Evolutionary conservation across 768 basidiomycete species (phyloP).

Genomic region (Holtermannia corniformis): DNA sequence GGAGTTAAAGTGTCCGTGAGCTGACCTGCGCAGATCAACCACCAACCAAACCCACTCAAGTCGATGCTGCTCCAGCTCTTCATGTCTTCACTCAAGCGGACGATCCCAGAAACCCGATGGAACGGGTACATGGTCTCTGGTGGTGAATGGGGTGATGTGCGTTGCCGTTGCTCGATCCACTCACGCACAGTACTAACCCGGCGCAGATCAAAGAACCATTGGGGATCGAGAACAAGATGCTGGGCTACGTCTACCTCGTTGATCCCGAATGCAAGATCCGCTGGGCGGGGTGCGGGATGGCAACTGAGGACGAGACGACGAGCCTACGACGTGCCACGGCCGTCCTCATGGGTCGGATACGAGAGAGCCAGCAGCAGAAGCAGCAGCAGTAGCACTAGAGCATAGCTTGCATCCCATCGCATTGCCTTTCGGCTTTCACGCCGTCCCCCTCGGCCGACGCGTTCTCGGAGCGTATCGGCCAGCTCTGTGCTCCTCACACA

Average conservation of each 20-base stretch:
- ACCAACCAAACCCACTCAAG: slow-evolving; percentile 90
- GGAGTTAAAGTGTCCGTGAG: background rate
- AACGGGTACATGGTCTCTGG: slow-evolving; percentile 30
- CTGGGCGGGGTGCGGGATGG: slow-evolving; percentile 87
- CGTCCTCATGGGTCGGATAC: slow-evolving; percentile 36
- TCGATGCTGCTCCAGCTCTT: slow-evolving; percentile 80
- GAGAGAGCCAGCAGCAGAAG: slow-evolving; percentile 2
- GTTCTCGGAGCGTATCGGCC: too few species aligned
- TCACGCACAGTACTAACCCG: slow-evolving; percentile 40
- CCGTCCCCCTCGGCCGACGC: too few species aligned
- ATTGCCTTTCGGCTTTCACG: too few species aligned
- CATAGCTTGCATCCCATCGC: too few species aligned
- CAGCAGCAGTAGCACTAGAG: background rate
- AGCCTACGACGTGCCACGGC: slow-evolving; percentile 53
- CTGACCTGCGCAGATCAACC: slow-evolving; percentile 53
- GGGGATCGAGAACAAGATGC: slow-evolving; percentile 77
- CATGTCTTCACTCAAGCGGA: slow-evolving; percentile 58
- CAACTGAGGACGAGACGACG: slow-evolving; percentile 60
- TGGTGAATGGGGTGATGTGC: slow-evolving; percentile 39
- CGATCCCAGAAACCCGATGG: slow-evolving; percentile 53
- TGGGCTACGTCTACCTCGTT: slow-evolving; percentile 86
- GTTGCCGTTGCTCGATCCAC: slow-evolving; percentile 51
- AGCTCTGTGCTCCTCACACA: too few species aligned
- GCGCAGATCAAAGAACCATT: slow-evolving; percentile 47
- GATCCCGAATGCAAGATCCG: slow-evolving; percentile 75